Conservation (phyloP, 2,329 filamentous ascomycete species). For the Colletotrichum sp. region DNA sequence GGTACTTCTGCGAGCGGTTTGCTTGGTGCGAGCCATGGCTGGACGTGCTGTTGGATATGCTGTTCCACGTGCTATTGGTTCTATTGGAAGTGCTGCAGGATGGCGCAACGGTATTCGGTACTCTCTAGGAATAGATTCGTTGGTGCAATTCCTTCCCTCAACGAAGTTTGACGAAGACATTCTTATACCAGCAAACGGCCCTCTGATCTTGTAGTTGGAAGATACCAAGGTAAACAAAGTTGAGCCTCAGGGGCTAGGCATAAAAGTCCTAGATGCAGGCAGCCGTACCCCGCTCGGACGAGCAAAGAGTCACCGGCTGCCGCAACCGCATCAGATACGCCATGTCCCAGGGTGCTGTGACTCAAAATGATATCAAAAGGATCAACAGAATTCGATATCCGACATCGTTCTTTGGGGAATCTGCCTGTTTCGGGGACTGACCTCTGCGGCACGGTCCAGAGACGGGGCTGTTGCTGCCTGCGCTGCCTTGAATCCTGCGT, state of each 20-base stretch:
- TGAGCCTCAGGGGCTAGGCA: background rate
- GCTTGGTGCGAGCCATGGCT: background rate
- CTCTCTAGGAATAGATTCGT: too few species aligned
- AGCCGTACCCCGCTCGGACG: slow-evolving; percentile 10
- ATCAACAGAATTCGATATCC: background rate
- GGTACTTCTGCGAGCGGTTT: background rate
- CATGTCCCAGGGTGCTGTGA: background rate
- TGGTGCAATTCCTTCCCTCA: background rate
- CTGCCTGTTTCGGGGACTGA: background rate
- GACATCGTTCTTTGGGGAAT: background rate
- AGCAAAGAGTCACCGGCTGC: background rate
- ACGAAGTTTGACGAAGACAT: background rate
- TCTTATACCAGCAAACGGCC: background rate
- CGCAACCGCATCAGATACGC: background rate
- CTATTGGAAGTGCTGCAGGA: too few species aligned
- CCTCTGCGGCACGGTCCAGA: background rate
- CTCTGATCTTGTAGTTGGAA: background rate
- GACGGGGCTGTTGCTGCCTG: background rate
- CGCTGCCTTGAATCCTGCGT: background rate
- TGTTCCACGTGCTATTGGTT: too few species aligned
- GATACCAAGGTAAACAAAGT: background rate
- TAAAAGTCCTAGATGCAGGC: background rate
- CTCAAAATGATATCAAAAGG: background rate
- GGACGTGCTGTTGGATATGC: too few species aligned
- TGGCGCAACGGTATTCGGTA: too few species aligned